Evolutionary conservation across 169 alveolate genomes (phyloP).

Genomic region (Perkinsus marinus): DNA sequence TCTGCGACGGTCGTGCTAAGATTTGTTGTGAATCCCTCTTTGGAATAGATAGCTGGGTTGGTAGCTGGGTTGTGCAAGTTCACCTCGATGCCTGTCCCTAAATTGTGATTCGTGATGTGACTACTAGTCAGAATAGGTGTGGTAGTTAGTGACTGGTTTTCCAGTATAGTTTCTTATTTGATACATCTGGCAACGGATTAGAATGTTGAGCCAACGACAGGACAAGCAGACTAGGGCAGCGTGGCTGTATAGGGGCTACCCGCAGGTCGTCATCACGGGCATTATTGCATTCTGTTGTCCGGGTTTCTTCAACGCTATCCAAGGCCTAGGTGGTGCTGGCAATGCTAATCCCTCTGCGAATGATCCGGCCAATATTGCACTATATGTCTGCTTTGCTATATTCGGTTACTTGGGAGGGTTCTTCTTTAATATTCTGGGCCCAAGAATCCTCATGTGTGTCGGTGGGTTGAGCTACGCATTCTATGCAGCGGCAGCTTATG

Average conservation of each 20-base stretch:
- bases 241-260: not conserved
- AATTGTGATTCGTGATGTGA: not conserved
- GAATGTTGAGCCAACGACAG: not conserved
- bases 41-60: too few species aligned
- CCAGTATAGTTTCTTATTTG: not conserved
- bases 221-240: not conserved
- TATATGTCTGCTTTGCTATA: conserved; percentile 1
- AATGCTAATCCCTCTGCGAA: not conserved
- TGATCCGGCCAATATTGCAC: not conserved
- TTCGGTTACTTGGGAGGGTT: conserved; percentile 8
- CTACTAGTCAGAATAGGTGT: too few species aligned
- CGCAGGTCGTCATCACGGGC: conserved; percentile 11
- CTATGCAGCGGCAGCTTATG: not conserved
- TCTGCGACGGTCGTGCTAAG: not conserved
- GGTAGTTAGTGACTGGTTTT: too few species aligned
- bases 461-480: conserved; percentile 4
- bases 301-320: conserved; percentile 22
- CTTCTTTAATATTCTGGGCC: conserved; percentile 2
- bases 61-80: not conserved
- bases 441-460: not conserved
- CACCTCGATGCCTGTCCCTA: not conserved
- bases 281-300: conserved; percentile 26
- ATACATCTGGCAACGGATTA: not conserved
- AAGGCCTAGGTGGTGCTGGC: conserved; percentile 15
- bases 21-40: too few species aligned